These are phyloP conservation scores for Kluyveromyces sp. DNA, from an alignment of 1,139 yeast genomes.

Conservation along the genomic window DNA sequence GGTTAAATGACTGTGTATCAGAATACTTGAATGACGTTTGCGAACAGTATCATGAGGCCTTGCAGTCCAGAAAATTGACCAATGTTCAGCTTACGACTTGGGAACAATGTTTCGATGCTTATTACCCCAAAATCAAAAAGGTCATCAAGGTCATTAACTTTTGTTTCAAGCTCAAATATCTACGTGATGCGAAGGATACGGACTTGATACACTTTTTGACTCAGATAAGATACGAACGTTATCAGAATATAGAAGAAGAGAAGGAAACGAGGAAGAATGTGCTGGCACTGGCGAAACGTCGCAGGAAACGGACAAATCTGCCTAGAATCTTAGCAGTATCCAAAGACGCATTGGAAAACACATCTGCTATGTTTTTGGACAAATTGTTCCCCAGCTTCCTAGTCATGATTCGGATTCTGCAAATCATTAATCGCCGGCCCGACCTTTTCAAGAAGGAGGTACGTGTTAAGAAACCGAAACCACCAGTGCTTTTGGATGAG, in stretches of 20 bases:
- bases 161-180: slow-evolving; percentile 54
- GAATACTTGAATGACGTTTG: slow-evolving; percentile 68
- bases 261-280: not conserved
- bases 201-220: slow-evolving; percentile 1
- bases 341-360: slow-evolving; percentile 2
- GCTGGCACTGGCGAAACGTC: not conserved
- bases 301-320: slow-evolving; percentile 4
- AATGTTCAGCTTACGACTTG: slow-evolving; percentile 30
- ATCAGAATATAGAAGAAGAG: slow-evolving; percentile 1
- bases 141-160: slow-evolving; percentile 45
- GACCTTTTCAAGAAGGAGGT: slow-evolving; percentile 21
- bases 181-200: slow-evolving; percentile 24
- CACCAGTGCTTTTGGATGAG: slow-evolving; percentile 8
- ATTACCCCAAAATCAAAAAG: slow-evolving; percentile 57
- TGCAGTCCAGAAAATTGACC: slow-evolving; percentile 41
- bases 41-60: slow-evolving; percentile 55
- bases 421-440: slow-evolving; percentile 69
- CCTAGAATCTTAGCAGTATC: slow-evolving; percentile 2
- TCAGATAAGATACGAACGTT: slow-evolving; percentile 4
- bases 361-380: slow-evolving; percentile 4
- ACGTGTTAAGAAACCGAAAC: slow-evolving; percentile 5
- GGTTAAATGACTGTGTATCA: slow-evolving; percentile 57
- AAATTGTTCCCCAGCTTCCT: slow-evolving; percentile 72
- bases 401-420: slow-evolving; percentile 76
- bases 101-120: slow-evolving; percentile 41